Percentiles rank a stretch among this genome's conserved stretches.
These are phyloP conservation scores for Ceratobasidium sp. DNA, from an alignment of 1,284 basidiomycete species.

Conservation along the genomic window DNA sequence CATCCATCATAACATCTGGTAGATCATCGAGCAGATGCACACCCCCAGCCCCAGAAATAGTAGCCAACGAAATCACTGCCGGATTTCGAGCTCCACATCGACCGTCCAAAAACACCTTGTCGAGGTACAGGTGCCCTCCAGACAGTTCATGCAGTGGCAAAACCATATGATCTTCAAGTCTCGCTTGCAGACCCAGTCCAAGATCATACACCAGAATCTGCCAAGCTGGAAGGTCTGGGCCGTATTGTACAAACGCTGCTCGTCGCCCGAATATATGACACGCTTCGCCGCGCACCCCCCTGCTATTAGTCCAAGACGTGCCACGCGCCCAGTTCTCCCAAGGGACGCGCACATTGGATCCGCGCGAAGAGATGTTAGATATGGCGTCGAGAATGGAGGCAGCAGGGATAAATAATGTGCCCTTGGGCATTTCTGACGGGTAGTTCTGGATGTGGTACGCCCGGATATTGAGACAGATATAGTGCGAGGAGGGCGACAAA, in stretches of 20 bases:
- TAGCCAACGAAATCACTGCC: neutral
- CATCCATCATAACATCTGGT: constrained; percentile 25
- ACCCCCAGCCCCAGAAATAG: neutral
- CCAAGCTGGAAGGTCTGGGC: neutral
- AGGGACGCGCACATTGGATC: neutral
- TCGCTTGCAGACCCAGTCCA: neutral
- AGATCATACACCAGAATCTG: constrained; percentile 28
- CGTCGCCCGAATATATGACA: constrained; percentile 16
- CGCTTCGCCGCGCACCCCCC: neutral
- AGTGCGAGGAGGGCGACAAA: constrained; percentile 9
- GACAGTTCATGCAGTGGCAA: neutral
- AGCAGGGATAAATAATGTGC: constrained; percentile 9
- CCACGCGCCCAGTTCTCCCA: constrained; percentile 31
- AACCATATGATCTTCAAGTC: neutral
- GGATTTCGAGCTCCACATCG: neutral
- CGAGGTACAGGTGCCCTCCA: neutral
- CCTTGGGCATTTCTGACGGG: neutral
- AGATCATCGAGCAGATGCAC: neutral
- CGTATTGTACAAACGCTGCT: neutral
- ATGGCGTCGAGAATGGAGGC: neutral
- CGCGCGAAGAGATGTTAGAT: neutral
- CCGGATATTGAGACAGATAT: constrained; percentile 12
- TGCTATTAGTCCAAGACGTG: constrained; percentile 23
- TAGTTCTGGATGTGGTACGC: constrained; percentile 19
- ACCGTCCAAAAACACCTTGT: constrained; percentile 1